Base-by-base conservation (phyloP, 106 monocot species). In the Acorus gramineus region DNA sequence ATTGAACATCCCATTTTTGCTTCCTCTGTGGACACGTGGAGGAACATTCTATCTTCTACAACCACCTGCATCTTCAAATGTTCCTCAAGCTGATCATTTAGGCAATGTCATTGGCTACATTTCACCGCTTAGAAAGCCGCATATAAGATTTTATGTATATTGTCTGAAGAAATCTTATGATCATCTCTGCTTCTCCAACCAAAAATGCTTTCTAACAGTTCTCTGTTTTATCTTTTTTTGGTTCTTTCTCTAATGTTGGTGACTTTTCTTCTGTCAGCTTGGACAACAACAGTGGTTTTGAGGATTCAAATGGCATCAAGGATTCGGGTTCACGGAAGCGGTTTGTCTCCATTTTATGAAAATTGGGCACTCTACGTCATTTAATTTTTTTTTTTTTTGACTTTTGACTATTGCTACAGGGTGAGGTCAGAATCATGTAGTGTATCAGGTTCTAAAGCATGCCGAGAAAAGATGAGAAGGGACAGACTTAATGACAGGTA, bases 401-500 rank as follows among this genome's bases (percentile, higher is more conserved):
- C 1, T 28, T 28, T n/a, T 47, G 2, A 7, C 44, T 46, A 50
- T 14, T 43, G 46, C 69, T 54, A 60, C 72, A 89, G 89, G 68
- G 69, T 14, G 10, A 85, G 85, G 52, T 52, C 76, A 69, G 85
- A 85, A 59, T 75, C 85, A 7, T 55, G 62, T 46, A 55, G 62
- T 59, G 52, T 5, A n/a, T 73, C 77, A 4, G 69, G 77, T 49
- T 82, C 89, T 5, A 89, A 89, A 70, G 89, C 89, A 66, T 89
- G 82, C 66, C 74, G 85, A 73, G 89, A 89, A 75, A 89, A 89
- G 66, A 75, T 85, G 77, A 82, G 85, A 72, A 85, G 89, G 64
- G 89, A 89, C 47, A 89, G 54, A 58, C 62, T 89, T 74, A 89
- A 89, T 77, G 89, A 89, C 56, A 89, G 74, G 89, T 85, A 78